These are phyloP conservation scores for Geotrichum europaeum DNA, from an alignment of 1,139 yeast genomes.

Conservation along the genomic window DNA sequence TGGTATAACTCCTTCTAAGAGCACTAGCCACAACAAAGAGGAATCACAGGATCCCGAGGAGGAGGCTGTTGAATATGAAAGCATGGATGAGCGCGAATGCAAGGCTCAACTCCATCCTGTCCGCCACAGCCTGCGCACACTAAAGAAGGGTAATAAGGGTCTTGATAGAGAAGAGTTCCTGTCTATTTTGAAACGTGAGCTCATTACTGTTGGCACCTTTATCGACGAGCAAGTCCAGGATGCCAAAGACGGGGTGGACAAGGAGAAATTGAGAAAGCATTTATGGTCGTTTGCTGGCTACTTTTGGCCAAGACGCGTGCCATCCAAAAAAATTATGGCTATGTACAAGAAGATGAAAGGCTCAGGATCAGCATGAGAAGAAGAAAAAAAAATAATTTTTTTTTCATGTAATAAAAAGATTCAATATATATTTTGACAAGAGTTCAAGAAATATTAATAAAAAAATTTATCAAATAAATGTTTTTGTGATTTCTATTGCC, in stretches of 20 bases:
- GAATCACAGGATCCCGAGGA: slow-evolving; percentile 31
- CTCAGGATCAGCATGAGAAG: neutral
- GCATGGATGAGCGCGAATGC: slow-evolving; percentile 75
- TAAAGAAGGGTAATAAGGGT: slow-evolving; percentile 77
- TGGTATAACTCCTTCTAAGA: slow-evolving; percentile 2
- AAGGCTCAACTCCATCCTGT: slow-evolving; percentile 65
- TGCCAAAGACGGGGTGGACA: slow-evolving; percentile 25
- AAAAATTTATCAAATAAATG: neutral
- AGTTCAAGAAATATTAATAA: neutral
- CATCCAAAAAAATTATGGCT: slow-evolving; percentile 65
- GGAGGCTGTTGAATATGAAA: slow-evolving; percentile 58
- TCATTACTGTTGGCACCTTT: slow-evolving; percentile 73
- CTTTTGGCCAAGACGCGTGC: slow-evolving; percentile 89
- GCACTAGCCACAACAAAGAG: neutral
- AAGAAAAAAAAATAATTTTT: neutral
- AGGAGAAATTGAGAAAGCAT: slow-evolving; percentile 51
- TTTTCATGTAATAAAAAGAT: neutral
- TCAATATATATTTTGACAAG: neutral
- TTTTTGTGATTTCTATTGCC: neutral
- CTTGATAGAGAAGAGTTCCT: slow-evolving; percentile 86
- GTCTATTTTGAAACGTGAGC: slow-evolving; percentile 60
- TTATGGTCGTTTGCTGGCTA: slow-evolving; percentile 87
- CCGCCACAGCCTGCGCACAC: slow-evolving; percentile 61
- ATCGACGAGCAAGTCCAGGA: slow-evolving; percentile 41
- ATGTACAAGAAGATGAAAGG: slow-evolving; percentile 62